A percentile compares a stretch with the other conserved stretches of the same genome.
These are phyloP conservation scores for Leccinum boreale DNA, from an alignment of 768 basidiomycete species.

Conservation along the genomic window DNA sequence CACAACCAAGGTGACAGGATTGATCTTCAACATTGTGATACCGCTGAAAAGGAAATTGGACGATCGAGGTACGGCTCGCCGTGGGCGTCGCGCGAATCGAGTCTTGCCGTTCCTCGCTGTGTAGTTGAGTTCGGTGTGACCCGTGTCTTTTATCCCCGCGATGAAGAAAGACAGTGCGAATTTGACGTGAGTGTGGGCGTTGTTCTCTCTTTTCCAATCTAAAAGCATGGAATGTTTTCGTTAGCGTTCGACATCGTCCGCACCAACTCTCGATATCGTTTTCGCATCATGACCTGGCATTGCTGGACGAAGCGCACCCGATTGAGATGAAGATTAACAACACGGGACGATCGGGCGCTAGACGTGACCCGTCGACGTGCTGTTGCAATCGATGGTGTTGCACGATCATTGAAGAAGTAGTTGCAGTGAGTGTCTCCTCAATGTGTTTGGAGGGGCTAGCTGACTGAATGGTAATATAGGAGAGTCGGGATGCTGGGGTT, in stretches of 20 bases:
- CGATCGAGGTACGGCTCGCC: conserved; percentile 60
- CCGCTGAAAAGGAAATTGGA: conserved; percentile 42
- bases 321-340: conserved; percentile 71
- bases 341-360: conserved; percentile 61
- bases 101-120: conserved; percentile 34
- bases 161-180: conserved; percentile 44
- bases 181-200: conserved; percentile 41
- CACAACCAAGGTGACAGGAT: not conserved
- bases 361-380: conserved; percentile 65
- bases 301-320: conserved; percentile 77
- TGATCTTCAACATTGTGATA: not conserved
- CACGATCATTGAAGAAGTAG: conserved; percentile 39
- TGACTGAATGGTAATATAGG: conserved; percentile 27
- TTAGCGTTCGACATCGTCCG: conserved; percentile 59
- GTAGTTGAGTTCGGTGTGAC: conserved; percentile 55
- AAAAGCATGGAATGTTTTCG: not conserved
- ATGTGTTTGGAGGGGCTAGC: not conserved
- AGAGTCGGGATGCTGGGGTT: conserved; percentile 44
- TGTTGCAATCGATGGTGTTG: conserved; percentile 68
- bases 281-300: conserved; percentile 64
- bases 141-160: conserved; percentile 51
- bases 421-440: conserved; percentile 41
- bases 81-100: conserved; percentile 34
- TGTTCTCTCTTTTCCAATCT: not conserved
- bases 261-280: conserved; percentile 57